phyloP scores from a whole-genome alignment of 2,329 filamentous ascomycete genomes.

The Meredithiella fracta region DNA sequence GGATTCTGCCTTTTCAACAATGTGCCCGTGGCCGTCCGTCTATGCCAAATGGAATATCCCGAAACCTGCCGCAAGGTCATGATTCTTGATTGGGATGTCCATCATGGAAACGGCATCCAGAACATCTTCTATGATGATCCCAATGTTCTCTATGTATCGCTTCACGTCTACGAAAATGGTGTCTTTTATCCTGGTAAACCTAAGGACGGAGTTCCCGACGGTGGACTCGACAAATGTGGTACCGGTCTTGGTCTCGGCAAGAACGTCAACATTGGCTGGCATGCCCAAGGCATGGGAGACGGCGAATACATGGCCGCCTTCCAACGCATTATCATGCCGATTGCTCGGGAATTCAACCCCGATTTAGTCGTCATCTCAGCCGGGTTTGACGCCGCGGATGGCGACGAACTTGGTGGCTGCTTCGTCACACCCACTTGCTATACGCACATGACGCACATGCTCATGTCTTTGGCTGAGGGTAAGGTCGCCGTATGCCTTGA shows the following conservation, averaged over 20 bases:
- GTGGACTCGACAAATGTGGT: constrained; percentile 44
- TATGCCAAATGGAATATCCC: constrained; percentile 69
- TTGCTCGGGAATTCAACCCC: constrained; percentile 81
- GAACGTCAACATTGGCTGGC: constrained; percentile 53
- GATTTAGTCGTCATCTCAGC: constrained; percentile 91
- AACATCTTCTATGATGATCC: constrained; percentile 92
- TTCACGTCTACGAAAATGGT: constrained; percentile 77
- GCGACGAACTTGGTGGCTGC: constrained; percentile 83
- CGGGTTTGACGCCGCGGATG: constrained; percentile 88
- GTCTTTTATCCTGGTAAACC: constrained; percentile 66
- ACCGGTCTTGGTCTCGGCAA: constrained; percentile 37
- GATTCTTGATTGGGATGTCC: constrained; percentile 81
- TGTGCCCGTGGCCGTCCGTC: constrained; percentile 77
- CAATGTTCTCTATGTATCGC: constrained; percentile 86
- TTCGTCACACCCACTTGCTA: constrained; percentile 85
- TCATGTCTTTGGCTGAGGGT: constrained; percentile 83
- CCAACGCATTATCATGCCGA: constrained; percentile 90
- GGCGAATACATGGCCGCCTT: constrained; percentile 95
- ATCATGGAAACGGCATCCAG: constrained; percentile 81
- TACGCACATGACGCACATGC: constrained; percentile 97
- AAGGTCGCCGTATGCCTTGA: constrained; percentile 88
- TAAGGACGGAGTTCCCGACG: constrained; percentile 42
- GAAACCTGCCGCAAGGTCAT: constrained; percentile 73
- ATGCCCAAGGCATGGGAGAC: constrained; percentile 71
- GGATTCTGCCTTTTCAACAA: constrained; percentile 98